These are phyloP conservation scores for Arctostaphylos glauca DNA, from an alignment of 148 eudicot genomes.

Conservation along the genomic window DNA sequence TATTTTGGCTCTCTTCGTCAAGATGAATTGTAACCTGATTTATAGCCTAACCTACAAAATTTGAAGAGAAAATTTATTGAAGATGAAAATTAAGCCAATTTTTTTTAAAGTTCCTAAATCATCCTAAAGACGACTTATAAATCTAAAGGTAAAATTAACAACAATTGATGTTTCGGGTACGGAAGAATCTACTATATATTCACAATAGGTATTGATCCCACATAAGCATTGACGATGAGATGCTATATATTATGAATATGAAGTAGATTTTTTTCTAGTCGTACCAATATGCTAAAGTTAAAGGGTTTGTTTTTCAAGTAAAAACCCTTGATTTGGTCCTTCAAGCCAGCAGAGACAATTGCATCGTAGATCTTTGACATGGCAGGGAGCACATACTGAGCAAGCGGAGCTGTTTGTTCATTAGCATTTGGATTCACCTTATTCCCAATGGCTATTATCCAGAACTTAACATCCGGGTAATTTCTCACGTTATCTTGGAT, in stretches of 20 bases:
- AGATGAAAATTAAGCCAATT: too few relatives aligned
- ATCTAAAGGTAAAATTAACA: constrained; percentile 15
- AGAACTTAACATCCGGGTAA: constrained; percentile 25
- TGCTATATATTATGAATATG: too few relatives aligned
- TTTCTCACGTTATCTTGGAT: constrained; percentile 29
- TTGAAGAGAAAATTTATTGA: constrained; percentile 18
- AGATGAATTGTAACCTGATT: too few relatives aligned
- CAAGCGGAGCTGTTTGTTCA: not conserved
- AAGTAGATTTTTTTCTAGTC: too few relatives aligned
- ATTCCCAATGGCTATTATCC: constrained; percentile 49
- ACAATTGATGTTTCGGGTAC: too few relatives aligned
- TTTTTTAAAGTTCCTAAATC: too few relatives aligned
- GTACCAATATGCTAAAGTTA: not conserved
- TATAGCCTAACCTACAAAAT: constrained; percentile 17
- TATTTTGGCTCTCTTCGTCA: too few relatives aligned
- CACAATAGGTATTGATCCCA: too few relatives aligned
- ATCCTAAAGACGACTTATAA: too few relatives aligned
- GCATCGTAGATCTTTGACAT: constrained; percentile 37
- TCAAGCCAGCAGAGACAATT: constrained; percentile 19
- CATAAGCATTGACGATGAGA: too few relatives aligned
- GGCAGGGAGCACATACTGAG: constrained; percentile 43
- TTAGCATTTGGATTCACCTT: constrained; percentile 37
- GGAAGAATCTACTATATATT: too few relatives aligned
- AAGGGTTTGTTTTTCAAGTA: constrained; percentile 2
- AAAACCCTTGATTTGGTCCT: constrained; percentile 40